A percentile compares a stretch with the other conserved stretches of the same genome.
Evolutionary conservation across 2,329 filamentous ascomycete species (phyloP).

Genomic region (Orbilia blumenaviensis): DNA sequence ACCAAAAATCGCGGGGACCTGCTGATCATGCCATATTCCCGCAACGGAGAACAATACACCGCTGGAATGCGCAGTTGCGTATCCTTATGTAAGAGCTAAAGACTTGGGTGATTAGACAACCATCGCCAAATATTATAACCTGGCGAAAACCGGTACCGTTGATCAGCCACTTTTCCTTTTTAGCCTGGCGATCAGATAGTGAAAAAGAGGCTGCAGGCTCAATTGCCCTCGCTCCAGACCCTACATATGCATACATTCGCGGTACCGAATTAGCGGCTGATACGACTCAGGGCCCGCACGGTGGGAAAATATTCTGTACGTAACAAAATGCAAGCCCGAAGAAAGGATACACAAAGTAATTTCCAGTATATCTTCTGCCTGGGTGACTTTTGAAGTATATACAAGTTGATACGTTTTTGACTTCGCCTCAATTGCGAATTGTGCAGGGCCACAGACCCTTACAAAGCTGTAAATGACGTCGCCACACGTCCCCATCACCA

Average conservation of each 20-base stretch:
- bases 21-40: neutral
- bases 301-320: neutral
- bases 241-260: constrained; percentile 10
- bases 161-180: constrained; percentile 36
- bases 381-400: too few relatives aligned
- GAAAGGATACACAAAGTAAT: neutral
- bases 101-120: constrained; percentile 2
- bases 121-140: constrained; percentile 36
- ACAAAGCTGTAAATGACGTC: constrained; percentile 20
- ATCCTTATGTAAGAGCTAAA: constrained; percentile 6
- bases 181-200: constrained; percentile 31
- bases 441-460: neutral
- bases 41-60: neutral
- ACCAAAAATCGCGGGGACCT: neutral
- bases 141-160: constrained; percentile 35
- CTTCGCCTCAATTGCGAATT: neutral
- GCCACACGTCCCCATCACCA: constrained; percentile 13
- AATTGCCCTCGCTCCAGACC: neutral
- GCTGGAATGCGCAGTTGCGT: neutral
- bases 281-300: neutral
- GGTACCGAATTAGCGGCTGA: constrained; percentile 29
- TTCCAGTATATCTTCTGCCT: neutral
- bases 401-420: neutral
- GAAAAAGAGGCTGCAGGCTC: neutral
- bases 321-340: constrained; percentile 3